Evolutionary conservation across 768 basidiomycete genomes (phyloP), one percentile per base, ranked within the genome.

Genomic region (Boletus coccyginus): DNA sequence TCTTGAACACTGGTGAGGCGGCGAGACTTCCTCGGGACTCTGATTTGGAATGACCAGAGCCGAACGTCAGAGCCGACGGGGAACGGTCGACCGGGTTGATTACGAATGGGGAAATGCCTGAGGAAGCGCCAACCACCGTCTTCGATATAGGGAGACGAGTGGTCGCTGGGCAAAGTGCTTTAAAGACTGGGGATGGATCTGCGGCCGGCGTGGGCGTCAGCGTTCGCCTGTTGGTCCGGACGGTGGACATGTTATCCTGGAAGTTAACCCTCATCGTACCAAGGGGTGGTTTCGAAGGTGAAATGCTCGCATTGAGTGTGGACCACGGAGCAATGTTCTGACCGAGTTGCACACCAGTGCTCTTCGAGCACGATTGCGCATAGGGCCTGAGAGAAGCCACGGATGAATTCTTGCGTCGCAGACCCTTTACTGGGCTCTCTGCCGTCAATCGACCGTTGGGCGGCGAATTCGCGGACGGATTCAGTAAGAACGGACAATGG

Each of bases 291-390:
- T 70, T 78, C 48, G 72, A 69, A 12, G 76, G 77, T 1, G 78
- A 76, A 4, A 75, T 71, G 7, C 60, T 39, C 7, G 63, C 73
- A 39, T 77, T 73, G 7, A 85, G 68, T 8, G 75, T 74, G 0
- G 81, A 73, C 86, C 85, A 88, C 0, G 87, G 86, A 1, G 81
- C 78, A 47, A 89, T 89, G 53, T 79, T 83, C 65, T 81, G 79
- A 0, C 81, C 83, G 9, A 84, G 70, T 1, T 64, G 66, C 38
- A 58, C 53, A 12, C 67, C 50, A 0, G 64, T 32, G 12, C 54
- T 56, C 59, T 59, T 64, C 10, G 61, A 62, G n/a, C 58, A 63
- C 8, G 69, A 66, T 47, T 74, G 75, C 0, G 74, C 73, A 56
- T 84, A 85, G 1, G 83, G 80, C 3, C 80, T 67, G 21, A 85